phyloP scores from a whole-genome alignment of 306 rosid species.

The Styphnolobium japonicum region DNA sequence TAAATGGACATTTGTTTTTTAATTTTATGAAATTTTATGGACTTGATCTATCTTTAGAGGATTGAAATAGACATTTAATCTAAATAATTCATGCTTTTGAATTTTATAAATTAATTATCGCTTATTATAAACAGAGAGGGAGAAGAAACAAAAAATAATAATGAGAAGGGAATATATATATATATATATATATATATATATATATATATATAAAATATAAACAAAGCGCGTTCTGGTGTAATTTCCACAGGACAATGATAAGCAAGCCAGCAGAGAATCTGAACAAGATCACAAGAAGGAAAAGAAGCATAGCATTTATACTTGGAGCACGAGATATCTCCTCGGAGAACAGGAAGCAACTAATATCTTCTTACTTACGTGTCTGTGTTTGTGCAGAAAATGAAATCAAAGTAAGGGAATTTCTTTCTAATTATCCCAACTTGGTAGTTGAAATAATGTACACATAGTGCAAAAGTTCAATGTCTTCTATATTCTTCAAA shows the following conservation, averaged over 20 bases:
- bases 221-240: not conserved
- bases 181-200: too few relatives aligned
- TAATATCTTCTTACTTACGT: not conserved
- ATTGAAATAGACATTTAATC: too few relatives aligned
- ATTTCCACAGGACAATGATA: not conserved
- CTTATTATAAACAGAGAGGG: too few relatives aligned
- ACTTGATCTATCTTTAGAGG: too few relatives aligned
- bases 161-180: too few relatives aligned
- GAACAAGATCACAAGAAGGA: not conserved
- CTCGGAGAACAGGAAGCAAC: conserved; percentile 2
- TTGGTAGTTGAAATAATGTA: conserved; percentile 6
- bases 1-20: too few relatives aligned
- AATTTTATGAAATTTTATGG: too few relatives aligned
- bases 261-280: conserved; percentile 14
- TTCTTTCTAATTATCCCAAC: not conserved
- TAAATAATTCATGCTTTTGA: too few relatives aligned
- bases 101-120: too few relatives aligned
- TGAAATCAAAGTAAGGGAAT: not conserved
- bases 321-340: not conserved
- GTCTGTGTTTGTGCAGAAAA: not conserved
- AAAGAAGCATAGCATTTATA: not conserved
- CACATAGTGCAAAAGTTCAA: not conserved
- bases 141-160: too few relatives aligned
- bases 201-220: too few relatives aligned
- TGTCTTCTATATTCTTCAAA: not conserved